Conservation (phyloP, 2,329 filamentous ascomycete genomes). For the Aspergillus amoenus region DNA sequence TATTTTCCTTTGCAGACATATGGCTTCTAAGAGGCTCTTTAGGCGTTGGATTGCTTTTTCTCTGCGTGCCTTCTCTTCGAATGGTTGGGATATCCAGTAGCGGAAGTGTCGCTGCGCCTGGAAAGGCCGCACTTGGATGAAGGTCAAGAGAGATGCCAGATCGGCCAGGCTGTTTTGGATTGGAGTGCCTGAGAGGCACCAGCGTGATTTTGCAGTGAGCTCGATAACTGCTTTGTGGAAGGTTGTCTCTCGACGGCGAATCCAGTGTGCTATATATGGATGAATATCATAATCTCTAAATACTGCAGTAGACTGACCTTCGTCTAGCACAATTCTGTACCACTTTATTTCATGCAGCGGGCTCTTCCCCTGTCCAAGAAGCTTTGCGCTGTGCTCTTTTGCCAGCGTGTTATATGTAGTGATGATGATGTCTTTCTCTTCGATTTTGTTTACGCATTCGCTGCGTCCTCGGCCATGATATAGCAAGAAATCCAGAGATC, state of each 20-base stretch:
- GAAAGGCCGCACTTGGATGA: constrained; percentile 39
- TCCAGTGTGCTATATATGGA: constrained; percentile 48
- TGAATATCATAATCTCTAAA: background rate
- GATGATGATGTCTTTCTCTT: constrained; percentile 42
- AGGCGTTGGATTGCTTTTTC: constrained; percentile 15
- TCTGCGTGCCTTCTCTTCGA: constrained; percentile 24
- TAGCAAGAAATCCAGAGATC: background rate
- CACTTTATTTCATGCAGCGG: constrained; percentile 30
- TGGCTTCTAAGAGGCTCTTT: constrained; percentile 31
- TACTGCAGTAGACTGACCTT: constrained; percentile 37
- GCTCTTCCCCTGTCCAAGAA: background rate
- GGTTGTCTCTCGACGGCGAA: constrained; percentile 49
- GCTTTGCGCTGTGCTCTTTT: constrained; percentile 21
- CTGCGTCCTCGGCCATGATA: constrained; percentile 1
- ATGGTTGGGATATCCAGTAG: constrained; percentile 33
- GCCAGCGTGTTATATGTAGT: constrained; percentile 51
- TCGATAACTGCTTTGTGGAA: constrained; percentile 45
- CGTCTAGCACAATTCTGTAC: constrained; percentile 48
- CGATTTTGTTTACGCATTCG: background rate
- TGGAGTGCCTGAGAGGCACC: constrained; percentile 56
- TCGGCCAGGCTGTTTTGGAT: constrained; percentile 57
- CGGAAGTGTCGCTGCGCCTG: background rate
- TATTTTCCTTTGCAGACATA: constrained; percentile 25
- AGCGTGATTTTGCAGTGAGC: constrained; percentile 47
- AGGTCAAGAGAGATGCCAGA: constrained; percentile 52